Evolutionary conservation across 768 basidiomycete species (phyloP), one percentile per base, ranked within the genome.

Genomic region (Russula abietina): DNA sequence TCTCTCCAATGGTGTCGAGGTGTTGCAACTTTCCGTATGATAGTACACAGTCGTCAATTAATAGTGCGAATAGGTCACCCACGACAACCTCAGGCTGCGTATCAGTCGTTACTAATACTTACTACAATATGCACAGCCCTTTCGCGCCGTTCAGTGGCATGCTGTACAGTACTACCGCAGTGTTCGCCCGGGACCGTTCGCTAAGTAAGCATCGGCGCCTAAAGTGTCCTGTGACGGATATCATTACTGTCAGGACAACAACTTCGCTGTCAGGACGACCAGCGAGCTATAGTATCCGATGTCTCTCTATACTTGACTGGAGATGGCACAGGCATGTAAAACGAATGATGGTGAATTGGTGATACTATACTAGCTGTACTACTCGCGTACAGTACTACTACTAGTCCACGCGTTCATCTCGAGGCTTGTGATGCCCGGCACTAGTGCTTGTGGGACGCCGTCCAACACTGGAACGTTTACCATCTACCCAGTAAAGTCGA

Each of bases 401-500:
- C n/a, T n/a, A n/a, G n/a, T n/a, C n/a, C 24, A 52, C 41, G 56
- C 32, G 56, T 33, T 52, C 61, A 46, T 52, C 43, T 57, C 50
- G 39, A 26, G 61, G 49, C 26, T 46, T 41, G n/a, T n/a, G 17
- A 57, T 57, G 41, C 50, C 38, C 32, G 14, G 45, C 32, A n/a
- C 19, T 11, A 16, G 36, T 46, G 24, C 41, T 30, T 28, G 56
- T 38, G 38, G 38, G 14, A 51, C 49, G 32, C 60, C 61, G 30
- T 63, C 22, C 12, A 73, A 70, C 46, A 71, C 70, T 50, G 73
- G 75, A 36, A 74, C 66, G 66, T 81, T 79, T 48, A 71, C 76
- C 68, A 82, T 66, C 83, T 82, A 85, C 9, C 76, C 79, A 41
- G 75, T 77, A 65, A 79, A 83, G 65, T 85, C 83, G 4, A 85